A percentile compares a stretch with the other conserved stretches of the same genome.
These are phyloP conservation scores for Claviceps arundinis DNA, from an alignment of 2,329 filamentous ascomycete species.

Conservation along the genomic window DNA sequence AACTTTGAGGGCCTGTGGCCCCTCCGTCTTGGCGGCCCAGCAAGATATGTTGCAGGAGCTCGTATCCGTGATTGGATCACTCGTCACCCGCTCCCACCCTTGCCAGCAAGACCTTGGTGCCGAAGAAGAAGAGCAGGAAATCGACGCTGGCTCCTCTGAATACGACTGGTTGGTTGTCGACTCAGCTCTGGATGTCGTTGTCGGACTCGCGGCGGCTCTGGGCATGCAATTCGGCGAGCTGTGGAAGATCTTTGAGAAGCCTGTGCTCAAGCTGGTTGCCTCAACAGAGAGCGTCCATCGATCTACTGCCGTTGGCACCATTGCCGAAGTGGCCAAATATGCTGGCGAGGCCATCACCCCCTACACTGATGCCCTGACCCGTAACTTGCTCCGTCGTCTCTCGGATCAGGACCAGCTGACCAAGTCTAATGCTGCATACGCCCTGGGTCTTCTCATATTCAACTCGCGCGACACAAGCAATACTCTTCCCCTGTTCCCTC, in stretches of 20 bases:
- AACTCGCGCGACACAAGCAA: slow-evolving; percentile 59
- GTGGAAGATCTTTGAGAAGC: slow-evolving; percentile 94
- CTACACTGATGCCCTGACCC: slow-evolving; percentile 64
- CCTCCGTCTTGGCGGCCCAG: slow-evolving; percentile 64
- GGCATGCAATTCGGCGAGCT: slow-evolving; percentile 71
- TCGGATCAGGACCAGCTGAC: slow-evolving; percentile 82
- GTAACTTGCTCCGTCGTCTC: slow-evolving; percentile 72
- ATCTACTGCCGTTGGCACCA: slow-evolving; percentile 77
- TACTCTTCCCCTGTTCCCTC: slow-evolving; percentile 62
- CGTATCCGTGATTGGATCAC: slow-evolving; percentile 58
- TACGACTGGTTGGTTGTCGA: slow-evolving; percentile 97
- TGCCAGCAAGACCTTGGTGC: slow-evolving; percentile 85
- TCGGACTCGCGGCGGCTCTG: slow-evolving; percentile 69
- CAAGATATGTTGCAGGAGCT: slow-evolving; percentile 58
- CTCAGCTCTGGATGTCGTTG: slow-evolving; percentile 82
- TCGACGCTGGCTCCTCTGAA: slow-evolving; percentile 70
- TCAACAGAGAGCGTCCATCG: slow-evolving; percentile 80
- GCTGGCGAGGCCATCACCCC: slow-evolving; percentile 73
- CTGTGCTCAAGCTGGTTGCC: slow-evolving; percentile 73
- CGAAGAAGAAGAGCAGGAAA: slow-evolving; percentile 62
- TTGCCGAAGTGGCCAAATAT: slow-evolving; percentile 79
- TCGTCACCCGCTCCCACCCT: slow-evolving; percentile 81
- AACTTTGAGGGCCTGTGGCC: slow-evolving; percentile 81
- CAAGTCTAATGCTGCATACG: slow-evolving; percentile 92
- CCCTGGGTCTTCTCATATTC: slow-evolving; percentile 70